Evolutionary conservation across 306 rosid genomes (phyloP), one percentile per base, ranked within the genome.

Genomic region (Alnus rubra): DNA sequence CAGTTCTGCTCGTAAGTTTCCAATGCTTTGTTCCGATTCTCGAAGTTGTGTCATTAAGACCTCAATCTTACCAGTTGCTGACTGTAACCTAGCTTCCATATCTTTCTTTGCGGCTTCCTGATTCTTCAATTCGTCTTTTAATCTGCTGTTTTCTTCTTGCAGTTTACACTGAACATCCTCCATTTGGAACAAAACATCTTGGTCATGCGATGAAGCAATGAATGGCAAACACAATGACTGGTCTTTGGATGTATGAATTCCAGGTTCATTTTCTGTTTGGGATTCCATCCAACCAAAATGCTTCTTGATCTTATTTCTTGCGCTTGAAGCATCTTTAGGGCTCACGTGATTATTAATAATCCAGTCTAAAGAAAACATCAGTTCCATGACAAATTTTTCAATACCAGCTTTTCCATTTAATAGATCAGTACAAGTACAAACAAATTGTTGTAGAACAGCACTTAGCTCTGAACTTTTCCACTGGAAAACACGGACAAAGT

Each of bases 251-350:
- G 65, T 5, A 12, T 9, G 67, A 71, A n/a, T 78, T 73, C 74
- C 75, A 58, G 33, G 76, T 76, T 81, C 79, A 9, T 30, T 79
- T 74, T 76, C 88, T 69, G 72, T 72, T 69, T 48, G 79, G 28
- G 84, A 56, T 4, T 76, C 80, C 52, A 77, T 72, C 81, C 70
- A 69, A 76, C 85, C 84, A 19, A 92, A 82, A 77, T 85, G 97
- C 86, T 82, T 89, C 88, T 85, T 92, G 82, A 92, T 92, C 85
- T 86, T 88, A 78, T 86, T 87, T 77, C 89, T 80, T 50, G 87
- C 76, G 74, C 79, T 85, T 70, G 84, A 77, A 75, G 89, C 88
- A 78, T 85, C 82, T 79, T 84, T 70, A 72, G 89, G 79, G 47
- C 77, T 81, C 69, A 84, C 84, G 54, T 86, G 76, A 81, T 91